Base-by-base conservation (phyloP, 2,329 filamentous ascomycete genomes). In the Phoma sp. region DNA sequence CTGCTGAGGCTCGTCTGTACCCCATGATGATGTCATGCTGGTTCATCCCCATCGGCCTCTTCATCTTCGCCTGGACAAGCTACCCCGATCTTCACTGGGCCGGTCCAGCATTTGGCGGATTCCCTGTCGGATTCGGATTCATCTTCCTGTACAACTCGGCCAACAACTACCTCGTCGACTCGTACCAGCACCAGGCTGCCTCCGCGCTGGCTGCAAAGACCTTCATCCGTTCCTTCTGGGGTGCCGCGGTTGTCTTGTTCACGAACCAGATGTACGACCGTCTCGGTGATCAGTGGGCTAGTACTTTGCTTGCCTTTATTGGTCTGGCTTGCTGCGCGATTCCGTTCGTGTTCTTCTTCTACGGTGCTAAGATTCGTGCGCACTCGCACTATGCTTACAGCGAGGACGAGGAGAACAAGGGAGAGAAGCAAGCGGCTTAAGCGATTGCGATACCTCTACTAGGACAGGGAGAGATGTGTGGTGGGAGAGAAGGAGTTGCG, bases 191-290 rank as follows among this genome's bases (percentile, higher is more conserved):
- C 76, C 90, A 93, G 74, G 91, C 91, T 1, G 91, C 91, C 1
- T 92, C 88, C 0, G 90, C 90, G 0, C 83, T 93, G 3, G 91
- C 91, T 0, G 90, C 90, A 32, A 93, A 93, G 80, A 93, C 90
- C 0, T 93, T 86, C 68, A 80, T 93, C 53, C 84, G 90, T 20
- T 89, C 85, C 14, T 89, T 93, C 76, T 95, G 90, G 89, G 91
- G 91, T 65, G 91, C 90, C 1, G 82, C 77, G 1, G 85, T 87
- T 1, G 90, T 93, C 0, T 82, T 96, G 1, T 95, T 95, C 76
- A 93, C 91, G 0, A 81, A 83, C 60, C 90, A 93, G 74, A 93
- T 95, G 90, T 76, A 75, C 53, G 57, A 66, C 32, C 82, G 86
- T 2, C 80, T 93, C 12, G 86, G 86, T 7, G 82, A 92, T 73